Percentiles rank a stretch among this genome's conserved stretches.
These are phyloP conservation scores for Saturnispora hagleri DNA, from an alignment of 805 yeast genomes.

Conservation along the genomic window DNA sequence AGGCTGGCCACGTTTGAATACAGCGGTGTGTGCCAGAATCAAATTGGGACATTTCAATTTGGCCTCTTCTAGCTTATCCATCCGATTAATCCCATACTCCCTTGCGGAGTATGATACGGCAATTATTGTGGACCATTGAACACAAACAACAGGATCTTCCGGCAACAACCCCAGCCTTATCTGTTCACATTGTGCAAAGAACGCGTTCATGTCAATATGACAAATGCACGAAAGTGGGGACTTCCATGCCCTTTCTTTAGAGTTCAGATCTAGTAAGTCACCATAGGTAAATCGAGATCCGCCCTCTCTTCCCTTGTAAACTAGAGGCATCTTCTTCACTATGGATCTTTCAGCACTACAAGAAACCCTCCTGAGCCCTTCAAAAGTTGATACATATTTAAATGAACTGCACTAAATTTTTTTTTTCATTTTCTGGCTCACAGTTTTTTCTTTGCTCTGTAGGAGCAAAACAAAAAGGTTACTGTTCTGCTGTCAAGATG, in stretches of 20 bases:
- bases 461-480: not conserved
- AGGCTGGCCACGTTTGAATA: conserved; percentile 77
- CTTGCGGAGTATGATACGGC: conserved; percentile 92
- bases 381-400: not conserved
- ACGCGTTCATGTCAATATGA: conserved; percentile 89
- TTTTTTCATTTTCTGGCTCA: not conserved
- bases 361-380: conserved; percentile 5
- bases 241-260: conserved; percentile 37
- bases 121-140: conserved; percentile 84
- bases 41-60: conserved; percentile 65
- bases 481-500: not conserved
- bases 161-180: conserved; percentile 53
- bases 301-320: not conserved
- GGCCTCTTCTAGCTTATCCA: conserved; percentile 66
- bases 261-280: conserved; percentile 41
- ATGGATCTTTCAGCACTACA: not conserved
- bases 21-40: conserved; percentile 85
- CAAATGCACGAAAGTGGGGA: conserved; percentile 74
- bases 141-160: conserved; percentile 83
- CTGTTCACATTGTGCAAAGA: conserved; percentile 91
- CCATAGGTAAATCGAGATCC: conserved; percentile 38
- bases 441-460: not conserved
- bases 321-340: not conserved
- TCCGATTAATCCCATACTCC: conserved; percentile 67
- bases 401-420: not conserved